A percentile compares a stretch with the other conserved stretches of the same genome.
phyloP scores from a whole-genome alignment of 2,329 filamentous ascomycete species.

The Hirsutella thompsonii region DNA sequence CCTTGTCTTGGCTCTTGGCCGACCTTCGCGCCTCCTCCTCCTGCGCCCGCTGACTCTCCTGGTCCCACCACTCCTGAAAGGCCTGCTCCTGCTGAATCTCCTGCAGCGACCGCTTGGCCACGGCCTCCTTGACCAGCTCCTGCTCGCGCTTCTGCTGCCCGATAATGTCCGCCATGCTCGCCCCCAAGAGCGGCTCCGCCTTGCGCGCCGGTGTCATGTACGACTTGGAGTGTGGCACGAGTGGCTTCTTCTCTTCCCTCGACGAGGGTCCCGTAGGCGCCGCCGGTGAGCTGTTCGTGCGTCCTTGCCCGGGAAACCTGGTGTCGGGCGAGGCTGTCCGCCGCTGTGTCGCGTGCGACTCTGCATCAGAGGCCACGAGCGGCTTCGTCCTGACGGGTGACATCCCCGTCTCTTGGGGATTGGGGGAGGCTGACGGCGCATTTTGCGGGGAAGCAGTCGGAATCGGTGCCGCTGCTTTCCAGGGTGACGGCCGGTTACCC shows the following conservation, averaged over 20 bases:
- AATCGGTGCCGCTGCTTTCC: slow-evolving; percentile 45
- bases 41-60: slow-evolving; percentile 62
- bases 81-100: slow-evolving; percentile 96
- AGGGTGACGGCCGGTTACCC: slow-evolving; percentile 40
- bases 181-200: slow-evolving; percentile 49
- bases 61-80: slow-evolving; percentile 94
- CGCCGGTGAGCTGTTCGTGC: slow-evolving; percentile 20
- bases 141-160: slow-evolving; percentile 78
- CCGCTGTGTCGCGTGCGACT: slow-evolving; percentile 24
- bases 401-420: slow-evolving; percentile 11
- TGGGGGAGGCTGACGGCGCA: slow-evolving; percentile 22
- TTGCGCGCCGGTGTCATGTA: slow-evolving; percentile 46
- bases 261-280: slow-evolving; percentile 13
- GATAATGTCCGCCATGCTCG: slow-evolving; percentile 81
- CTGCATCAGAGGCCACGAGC: slow-evolving; percentile 28
- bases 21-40: slow-evolving; percentile 40
- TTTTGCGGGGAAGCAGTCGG: slow-evolving; percentile 39
- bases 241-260: slow-evolving; percentile 22
- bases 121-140: slow-evolving; percentile 67
- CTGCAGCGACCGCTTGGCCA: slow-evolving; percentile 75
- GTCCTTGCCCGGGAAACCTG: slow-evolving; percentile 45
- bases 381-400: slow-evolving; percentile 24
- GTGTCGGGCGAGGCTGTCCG: slow-evolving; percentile 50
- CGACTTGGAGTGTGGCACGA: slow-evolving; percentile 47
- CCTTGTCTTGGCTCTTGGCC: slow-evolving; percentile 26